Evolutionary conservation across 2,329 filamentous ascomycete species (phyloP), one percentile per base, ranked within the genome.

Genomic region (Diaporthe citri): DNA sequence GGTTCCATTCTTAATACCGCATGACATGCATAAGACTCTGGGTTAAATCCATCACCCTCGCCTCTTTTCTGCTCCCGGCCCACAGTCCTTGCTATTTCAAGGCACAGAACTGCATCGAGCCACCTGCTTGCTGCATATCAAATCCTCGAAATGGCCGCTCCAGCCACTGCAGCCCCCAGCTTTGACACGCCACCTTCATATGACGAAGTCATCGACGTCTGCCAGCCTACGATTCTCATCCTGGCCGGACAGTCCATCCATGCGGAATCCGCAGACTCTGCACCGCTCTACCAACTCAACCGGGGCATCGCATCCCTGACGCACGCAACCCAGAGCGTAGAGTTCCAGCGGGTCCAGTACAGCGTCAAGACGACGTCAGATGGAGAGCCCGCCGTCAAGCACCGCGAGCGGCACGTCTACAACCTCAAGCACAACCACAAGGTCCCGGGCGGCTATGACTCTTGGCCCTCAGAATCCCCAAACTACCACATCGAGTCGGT

Each of bases 201-300:
- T 28, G 64, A 67, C 22, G 64, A 52, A 4, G 64, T 52, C n/a
- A 13, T 67, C 46, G 64, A 67, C 8, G 46, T 67, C 20, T 67
- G 64, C 20, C 76, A 79, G 52, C 80, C 80, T 6, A 71, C 76
- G 4, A 80, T 80, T 25, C 77, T 81, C 25, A 75, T 81, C 12
- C 77, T 81, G 17, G 74, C 69, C 15, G 78, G 75, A 6, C 78
- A 77, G n/a, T 77, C 73, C 72, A 78, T 81, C 75, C 77, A 78
- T 48, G 78, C 78, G 25, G 79, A 80, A 25, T 74, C 79, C 5
- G 73, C 74, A 4, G 74, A 76, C 34, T 75, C 76, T 22, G 57
- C 77, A 4, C 73, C 77, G 4, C 77, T 81, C 12, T 82, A 80
- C 73, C 77, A 80, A 57, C 76, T 81, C 6, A 81, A 78, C 51